A percentile compares a stretch with the other conserved stretches of the same genome.
Conservation (phyloP, 2,329 filamentous ascomycete genomes). For the Talaromyces pinophilus region DNA sequence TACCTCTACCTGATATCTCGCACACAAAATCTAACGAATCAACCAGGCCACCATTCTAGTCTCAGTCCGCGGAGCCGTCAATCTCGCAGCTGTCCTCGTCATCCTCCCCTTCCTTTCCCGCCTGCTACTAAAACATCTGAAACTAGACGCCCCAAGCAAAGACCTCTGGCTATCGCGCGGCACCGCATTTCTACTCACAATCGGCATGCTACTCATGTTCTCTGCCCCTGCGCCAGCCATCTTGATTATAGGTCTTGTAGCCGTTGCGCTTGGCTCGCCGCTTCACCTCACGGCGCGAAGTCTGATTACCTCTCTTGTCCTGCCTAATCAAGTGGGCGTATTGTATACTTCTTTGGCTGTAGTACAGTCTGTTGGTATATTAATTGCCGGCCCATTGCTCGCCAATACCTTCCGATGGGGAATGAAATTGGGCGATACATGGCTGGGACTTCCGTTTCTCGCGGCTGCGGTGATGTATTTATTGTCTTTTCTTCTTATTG, state of each 20-base stretch:
- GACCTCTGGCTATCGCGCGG: constrained; percentile 19
- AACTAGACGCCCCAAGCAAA: constrained; percentile 4
- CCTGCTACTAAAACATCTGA: background rate
- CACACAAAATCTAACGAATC: background rate
- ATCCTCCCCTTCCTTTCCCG: constrained; percentile 14
- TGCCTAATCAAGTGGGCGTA: constrained; percentile 3
- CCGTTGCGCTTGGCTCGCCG: constrained; percentile 9
- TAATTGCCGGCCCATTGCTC: constrained; percentile 12
- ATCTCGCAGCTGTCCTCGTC: constrained; percentile 14
- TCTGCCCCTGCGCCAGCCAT: background rate
- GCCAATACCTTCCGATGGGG: constrained; percentile 13
- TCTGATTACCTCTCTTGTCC: constrained; percentile 11
- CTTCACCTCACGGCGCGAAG: constrained; percentile 8
- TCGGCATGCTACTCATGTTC: constrained; percentile 10
- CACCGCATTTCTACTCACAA: constrained; percentile 1
- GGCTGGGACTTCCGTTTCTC: constrained; percentile 14
- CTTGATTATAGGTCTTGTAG: constrained; percentile 9
- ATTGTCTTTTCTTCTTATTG: background rate
- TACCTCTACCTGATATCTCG: background rate
- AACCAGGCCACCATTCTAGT: constrained; percentile 15
- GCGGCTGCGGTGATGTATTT: constrained; percentile 1
- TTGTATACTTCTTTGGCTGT: constrained; percentile 13
- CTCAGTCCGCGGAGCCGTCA: constrained; percentile 7
- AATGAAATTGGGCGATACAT: constrained; percentile 10
- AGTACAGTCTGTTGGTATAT: constrained; percentile 4